Conservation (phyloP, 2,329 filamentous ascomycete species). For the Pseudodiploospora longispora region DNA sequence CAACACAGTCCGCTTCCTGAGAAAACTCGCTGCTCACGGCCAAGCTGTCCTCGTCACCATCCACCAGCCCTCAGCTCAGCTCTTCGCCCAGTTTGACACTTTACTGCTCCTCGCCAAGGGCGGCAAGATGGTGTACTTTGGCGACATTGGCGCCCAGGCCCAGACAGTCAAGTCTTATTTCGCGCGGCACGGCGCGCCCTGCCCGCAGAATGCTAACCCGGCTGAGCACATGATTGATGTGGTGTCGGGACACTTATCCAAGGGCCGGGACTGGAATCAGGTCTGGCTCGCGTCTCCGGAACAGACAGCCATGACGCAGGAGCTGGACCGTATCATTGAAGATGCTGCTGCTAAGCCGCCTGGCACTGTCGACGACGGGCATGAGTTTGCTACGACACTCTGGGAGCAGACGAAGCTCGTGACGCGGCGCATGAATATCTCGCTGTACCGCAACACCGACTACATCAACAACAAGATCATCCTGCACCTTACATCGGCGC, state of each 20-base stretch:
- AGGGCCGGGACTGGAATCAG: constrained; percentile 54
- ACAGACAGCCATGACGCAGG: constrained; percentile 43
- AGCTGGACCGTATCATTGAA: constrained; percentile 55
- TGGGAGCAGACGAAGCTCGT: constrained; percentile 56
- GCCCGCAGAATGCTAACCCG: constrained; percentile 56
- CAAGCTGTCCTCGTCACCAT: constrained; percentile 64
- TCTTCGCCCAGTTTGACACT: constrained; percentile 60
- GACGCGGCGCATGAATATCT: constrained; percentile 51
- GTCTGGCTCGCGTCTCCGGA: constrained; percentile 62
- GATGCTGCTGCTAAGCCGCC: constrained; percentile 41
- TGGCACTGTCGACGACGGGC: constrained; percentile 39
- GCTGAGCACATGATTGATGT: constrained; percentile 69
- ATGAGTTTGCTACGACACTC: constrained; percentile 66
- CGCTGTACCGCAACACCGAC: constrained; percentile 58
- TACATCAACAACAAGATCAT: constrained; percentile 58
- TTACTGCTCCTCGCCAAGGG: constrained; percentile 57
- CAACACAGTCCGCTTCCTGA: constrained; percentile 56
- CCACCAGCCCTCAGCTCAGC: constrained; percentile 59
- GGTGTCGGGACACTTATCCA: constrained; percentile 41
- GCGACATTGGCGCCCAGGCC: constrained; percentile 52
- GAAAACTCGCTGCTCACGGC: constrained; percentile 57
- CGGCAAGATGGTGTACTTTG: constrained; percentile 60
- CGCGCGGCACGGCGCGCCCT: constrained; percentile 54
- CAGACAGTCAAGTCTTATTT: constrained; percentile 55
- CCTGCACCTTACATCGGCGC: constrained; percentile 44